Base-by-base conservation (phyloP, 2,329 filamentous ascomycete species). In the Zarea fungicola region DNA sequence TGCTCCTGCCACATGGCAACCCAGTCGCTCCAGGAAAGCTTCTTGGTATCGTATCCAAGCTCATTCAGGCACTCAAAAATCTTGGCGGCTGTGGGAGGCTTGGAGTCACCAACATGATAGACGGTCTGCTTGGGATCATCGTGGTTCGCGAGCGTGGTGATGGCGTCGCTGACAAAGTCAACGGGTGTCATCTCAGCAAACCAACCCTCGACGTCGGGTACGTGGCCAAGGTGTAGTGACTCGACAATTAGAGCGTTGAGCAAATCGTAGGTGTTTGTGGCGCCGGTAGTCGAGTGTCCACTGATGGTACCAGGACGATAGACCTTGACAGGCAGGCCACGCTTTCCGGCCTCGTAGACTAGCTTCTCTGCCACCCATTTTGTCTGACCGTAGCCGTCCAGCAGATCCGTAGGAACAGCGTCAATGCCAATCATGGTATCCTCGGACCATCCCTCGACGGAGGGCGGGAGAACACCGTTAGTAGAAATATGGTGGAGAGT, bases 321-420 rank as follows among this genome's bases (percentile, higher is more conserved):
- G 32, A 90, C 83, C 57, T 81, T 79, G 23, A 86, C 81, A 0
- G 85, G 85, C 26, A 90, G 69, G 9, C 85, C 85, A 31, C 85
- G 79, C 22, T 77, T 76, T 22, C 77, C 77, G 9, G 87, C 85
- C 60, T 89, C 84, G 10, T 80, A 72, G 8, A 88, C 82, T 3
- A 90, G 80, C 62, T 85, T 81, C 62, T 90, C 86, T 3, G 86
- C 85, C 25, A 87, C 86, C 86, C 87, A 90, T 61, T 90, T 90
- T 1, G 85, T 88, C 65, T 89, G 86, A 1, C 85, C 85, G 54
- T 90, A 90, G 1, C 86, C 86, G 58, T 89, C 85, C 1, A 77
- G 67, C 5, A 90, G 70, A 62, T 85, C 85, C 36, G 73, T 77
- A 0, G 85, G 83, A 1, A 90, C 86, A 40, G 84, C 79, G 11